Percentiles rank a stretch among this genome's conserved stretches.
Conservation (phyloP, 2,329 filamentous ascomycete species). For the Emergomyces africanus region DNA sequence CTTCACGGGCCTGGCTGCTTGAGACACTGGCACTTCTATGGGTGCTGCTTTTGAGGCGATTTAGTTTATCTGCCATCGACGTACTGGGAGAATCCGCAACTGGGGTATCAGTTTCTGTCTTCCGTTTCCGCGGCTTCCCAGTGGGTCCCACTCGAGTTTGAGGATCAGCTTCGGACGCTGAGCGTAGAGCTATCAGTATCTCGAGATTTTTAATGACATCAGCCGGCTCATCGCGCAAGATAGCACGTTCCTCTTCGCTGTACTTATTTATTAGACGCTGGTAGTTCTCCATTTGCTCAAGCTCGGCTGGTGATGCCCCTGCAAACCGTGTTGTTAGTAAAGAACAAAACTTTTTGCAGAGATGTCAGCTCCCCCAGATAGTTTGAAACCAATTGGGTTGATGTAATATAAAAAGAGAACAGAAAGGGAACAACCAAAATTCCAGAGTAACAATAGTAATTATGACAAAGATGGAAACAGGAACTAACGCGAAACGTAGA, state of each 20-base stretch:
- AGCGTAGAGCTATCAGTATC: conserved; percentile 36
- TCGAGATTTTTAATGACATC: conserved; percentile 39
- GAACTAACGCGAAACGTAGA: background rate
- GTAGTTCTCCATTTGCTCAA: conserved; percentile 32
- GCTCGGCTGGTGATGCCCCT: conserved; percentile 28
- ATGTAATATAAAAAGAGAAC: background rate
- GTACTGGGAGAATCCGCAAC: conserved; percentile 34
- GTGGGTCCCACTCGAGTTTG: conserved; percentile 24
- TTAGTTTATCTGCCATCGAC: conserved; percentile 31
- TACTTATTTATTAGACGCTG: conserved; percentile 36
- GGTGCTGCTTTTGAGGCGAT: conserved; percentile 29
- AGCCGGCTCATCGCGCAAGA: conserved; percentile 36
- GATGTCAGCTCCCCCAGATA: background rate
- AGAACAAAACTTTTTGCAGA: background rate
- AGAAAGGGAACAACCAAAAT: background rate
- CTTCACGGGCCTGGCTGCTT: conserved; percentile 26
- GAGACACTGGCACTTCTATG: conserved; percentile 33
- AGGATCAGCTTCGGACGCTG: conserved; percentile 34
- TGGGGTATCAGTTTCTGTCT: conserved; percentile 31
- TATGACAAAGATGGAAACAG: background rate
- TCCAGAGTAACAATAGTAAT: background rate
- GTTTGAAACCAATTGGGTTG: background rate
- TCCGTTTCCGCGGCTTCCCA: conserved; percentile 34
- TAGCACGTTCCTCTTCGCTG: conserved; percentile 36
- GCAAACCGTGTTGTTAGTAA: background rate